Evolutionary conservation across 805 yeast species (phyloP).

Genomic region (Priceomyces melissophilus): DNA sequence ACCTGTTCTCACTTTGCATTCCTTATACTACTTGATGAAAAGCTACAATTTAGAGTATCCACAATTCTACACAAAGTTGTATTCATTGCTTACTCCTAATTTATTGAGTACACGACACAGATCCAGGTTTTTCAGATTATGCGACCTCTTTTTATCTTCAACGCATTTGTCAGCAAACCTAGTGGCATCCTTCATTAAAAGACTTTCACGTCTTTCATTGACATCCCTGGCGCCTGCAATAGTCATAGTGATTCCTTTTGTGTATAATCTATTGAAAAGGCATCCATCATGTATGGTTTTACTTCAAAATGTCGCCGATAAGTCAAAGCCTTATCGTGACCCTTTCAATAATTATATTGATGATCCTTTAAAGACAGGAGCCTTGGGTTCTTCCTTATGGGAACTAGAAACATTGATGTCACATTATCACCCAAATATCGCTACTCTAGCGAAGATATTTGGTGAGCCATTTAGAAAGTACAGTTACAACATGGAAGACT

Average conservation of each 20-base stretch:
- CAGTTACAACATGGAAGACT: slow-evolving; percentile 87
- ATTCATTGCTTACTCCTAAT: slow-evolving; percentile 72
- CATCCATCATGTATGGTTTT: slow-evolving; percentile 94
- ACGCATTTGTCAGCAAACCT: slow-evolving; percentile 81
- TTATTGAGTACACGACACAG: slow-evolving; percentile 76
- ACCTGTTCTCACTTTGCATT: slow-evolving; percentile 79
- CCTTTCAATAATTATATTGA: slow-evolving; percentile 60
- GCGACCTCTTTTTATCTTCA: slow-evolving; percentile 81
- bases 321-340: slow-evolving; percentile 42
- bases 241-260: slow-evolving; percentile 83
- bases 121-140: slow-evolving; percentile 81
- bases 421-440: slow-evolving; percentile 95
- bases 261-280: slow-evolving; percentile 81
- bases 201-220: slow-evolving; percentile 68
- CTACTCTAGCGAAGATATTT: slow-evolving; percentile 84
- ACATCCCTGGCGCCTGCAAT: slow-evolving; percentile 86
- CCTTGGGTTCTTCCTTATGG: slow-evolving; percentile 87
- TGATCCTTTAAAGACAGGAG: slow-evolving; percentile 78
- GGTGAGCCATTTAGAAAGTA: slow-evolving; percentile 87
- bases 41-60: slow-evolving; percentile 86
- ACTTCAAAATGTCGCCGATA: slow-evolving; percentile 52
- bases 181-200: slow-evolving; percentile 87
- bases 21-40: slow-evolving; percentile 81
- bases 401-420: slow-evolving; percentile 74
- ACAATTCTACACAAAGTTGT: slow-evolving; percentile 77